Evolutionary conservation across 2,329 filamentous ascomycete genomes (phyloP).

Genomic region (Fusarium hainanense): DNA sequence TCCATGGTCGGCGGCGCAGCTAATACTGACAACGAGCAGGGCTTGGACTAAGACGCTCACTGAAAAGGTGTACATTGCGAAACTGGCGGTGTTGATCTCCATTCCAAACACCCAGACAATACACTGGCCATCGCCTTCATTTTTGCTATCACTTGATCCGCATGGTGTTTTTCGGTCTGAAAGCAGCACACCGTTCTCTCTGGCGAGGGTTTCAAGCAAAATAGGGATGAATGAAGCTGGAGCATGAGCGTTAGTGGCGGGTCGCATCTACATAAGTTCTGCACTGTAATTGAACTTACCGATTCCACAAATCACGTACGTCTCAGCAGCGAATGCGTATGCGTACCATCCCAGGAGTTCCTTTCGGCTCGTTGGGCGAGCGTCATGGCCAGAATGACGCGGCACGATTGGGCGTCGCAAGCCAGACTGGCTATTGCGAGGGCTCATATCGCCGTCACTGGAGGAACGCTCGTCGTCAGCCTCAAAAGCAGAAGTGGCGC

Average conservation of each 20-base stretch:
- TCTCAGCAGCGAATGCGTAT: slow-evolving; percentile 96
- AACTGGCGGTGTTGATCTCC: slow-evolving; percentile 94
- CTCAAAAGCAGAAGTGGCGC: slow-evolving; percentile 70
- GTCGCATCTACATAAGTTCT: not conserved
- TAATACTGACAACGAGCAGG: slow-evolving; percentile 93
- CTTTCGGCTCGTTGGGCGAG: slow-evolving; percentile 84
- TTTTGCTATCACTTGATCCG: slow-evolving; percentile 69
- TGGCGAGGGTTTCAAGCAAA: slow-evolving; percentile 89
- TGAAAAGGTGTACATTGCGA: slow-evolving; percentile 98
- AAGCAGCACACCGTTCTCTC: slow-evolving; percentile 89
- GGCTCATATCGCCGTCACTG: slow-evolving; percentile 51
- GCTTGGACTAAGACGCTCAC: slow-evolving; percentile 90
- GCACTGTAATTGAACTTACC: slow-evolving; percentile 64
- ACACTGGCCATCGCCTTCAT: slow-evolving; percentile 73
- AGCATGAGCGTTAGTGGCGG: slow-evolving; percentile 9
- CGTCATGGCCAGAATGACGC: slow-evolving; percentile 85
- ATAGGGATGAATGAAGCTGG: slow-evolving; percentile 95
- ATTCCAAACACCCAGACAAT: slow-evolving; percentile 83
- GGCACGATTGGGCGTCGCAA: slow-evolving; percentile 52
- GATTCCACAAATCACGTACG: slow-evolving; percentile 85
- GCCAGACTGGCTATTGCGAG: slow-evolving; percentile 53
- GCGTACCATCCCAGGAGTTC: slow-evolving; percentile 96
- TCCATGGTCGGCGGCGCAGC: slow-evolving; percentile 94
- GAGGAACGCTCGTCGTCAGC: slow-evolving; percentile 76
- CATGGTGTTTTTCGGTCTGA: slow-evolving; percentile 82